Conservation (phyloP, 2,329 filamentous ascomycete genomes). For the Neocucurbitaria cava region DNA sequence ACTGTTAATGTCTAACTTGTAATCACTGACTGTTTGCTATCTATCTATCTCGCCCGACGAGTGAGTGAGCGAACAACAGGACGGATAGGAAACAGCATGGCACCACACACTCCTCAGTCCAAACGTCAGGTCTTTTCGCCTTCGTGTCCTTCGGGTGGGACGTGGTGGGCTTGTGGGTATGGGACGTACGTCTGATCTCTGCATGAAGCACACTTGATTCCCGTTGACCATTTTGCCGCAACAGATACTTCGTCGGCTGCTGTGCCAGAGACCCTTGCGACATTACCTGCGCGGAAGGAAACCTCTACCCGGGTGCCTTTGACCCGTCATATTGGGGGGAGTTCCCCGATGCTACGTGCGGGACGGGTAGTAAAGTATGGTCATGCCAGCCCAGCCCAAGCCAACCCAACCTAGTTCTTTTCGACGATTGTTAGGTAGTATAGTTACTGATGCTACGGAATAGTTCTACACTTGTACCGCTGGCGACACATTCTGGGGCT, state of each 20-base stretch:
- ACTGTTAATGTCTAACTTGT: neutral
- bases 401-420: no score
- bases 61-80: no score
- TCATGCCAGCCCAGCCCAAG: neutral
- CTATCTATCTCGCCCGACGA: no score
- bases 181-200: constrained; percentile 14
- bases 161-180: constrained; percentile 46
- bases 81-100: constrained; percentile 5
- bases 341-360: constrained; percentile 42
- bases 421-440: no score
- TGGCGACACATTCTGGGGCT: constrained; percentile 46
- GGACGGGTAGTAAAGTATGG: constrained; percentile 13
- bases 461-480: constrained; percentile 47
- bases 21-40: neutral
- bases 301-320: constrained; percentile 43
- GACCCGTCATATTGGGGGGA: constrained; percentile 35
- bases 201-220: no score
- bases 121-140: constrained; percentile 32
- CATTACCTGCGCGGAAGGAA: constrained; percentile 41
- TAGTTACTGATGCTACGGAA: neutral
- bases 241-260: constrained; percentile 46
- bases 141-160: constrained; percentile 43
- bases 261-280: constrained; percentile 46
- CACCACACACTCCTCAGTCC: neutral
- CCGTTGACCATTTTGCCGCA: neutral